Conservation (phyloP, 164 flowering plant species). For the Protea cynaroides region DNA sequence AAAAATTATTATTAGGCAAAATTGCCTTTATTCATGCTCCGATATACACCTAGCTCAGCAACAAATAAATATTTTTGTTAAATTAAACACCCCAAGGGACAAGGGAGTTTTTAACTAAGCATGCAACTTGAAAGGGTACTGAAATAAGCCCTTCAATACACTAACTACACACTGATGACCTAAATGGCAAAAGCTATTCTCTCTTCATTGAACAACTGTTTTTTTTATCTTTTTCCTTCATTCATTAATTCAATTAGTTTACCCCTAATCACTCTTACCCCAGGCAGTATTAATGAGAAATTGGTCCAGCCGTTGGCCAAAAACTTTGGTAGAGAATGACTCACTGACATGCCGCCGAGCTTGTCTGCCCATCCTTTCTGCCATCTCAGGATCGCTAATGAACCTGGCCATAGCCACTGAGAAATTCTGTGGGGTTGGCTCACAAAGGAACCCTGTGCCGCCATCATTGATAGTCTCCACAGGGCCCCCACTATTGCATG, state of each 20-base stretch:
- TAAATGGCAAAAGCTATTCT: no score
- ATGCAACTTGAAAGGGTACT: no score
- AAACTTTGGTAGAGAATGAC: constrained; percentile 62
- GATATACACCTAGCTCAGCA: no score
- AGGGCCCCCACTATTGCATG: constrained; percentile 97
- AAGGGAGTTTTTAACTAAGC: no score
- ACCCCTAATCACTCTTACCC: background rate
- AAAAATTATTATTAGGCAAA: no score
- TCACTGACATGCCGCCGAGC: constrained; percentile 66
- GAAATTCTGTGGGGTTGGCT: constrained; percentile 61
- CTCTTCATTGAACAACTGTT: no score
- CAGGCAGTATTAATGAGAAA: constrained; percentile 36
- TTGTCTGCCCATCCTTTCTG: constrained; percentile 61
- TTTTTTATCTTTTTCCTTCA: background rate
- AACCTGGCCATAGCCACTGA: constrained; percentile 69
- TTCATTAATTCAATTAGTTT: background rate
- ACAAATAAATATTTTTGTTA: no score
- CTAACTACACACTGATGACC: no score
- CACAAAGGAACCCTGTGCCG: constrained; percentile 78
- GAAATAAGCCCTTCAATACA: no score
- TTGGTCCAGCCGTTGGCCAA: constrained; percentile 62
- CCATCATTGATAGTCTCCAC: constrained; percentile 75
- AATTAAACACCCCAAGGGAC: no score
- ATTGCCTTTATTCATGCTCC: no score
- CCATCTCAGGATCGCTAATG: constrained; percentile 43